Evolutionary conservation across 148 eudicot genomes (phyloP).

Genomic region (Pharnaceum exiguum): DNA sequence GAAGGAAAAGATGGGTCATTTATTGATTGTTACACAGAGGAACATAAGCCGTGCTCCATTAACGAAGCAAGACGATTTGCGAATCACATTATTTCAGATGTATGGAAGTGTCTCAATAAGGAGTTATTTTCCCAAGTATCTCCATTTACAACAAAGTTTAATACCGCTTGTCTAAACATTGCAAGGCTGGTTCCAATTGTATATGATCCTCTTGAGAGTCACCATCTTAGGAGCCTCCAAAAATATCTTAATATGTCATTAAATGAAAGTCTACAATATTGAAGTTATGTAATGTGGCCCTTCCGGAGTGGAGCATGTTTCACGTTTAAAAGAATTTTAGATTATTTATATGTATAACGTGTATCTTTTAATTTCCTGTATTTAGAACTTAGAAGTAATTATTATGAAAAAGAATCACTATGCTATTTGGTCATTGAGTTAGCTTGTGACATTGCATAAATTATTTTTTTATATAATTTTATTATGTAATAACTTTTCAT

Average conservation of each 20-base stretch:
- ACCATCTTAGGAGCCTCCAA: conserved; percentile 10
- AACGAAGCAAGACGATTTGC: conserved; percentile 23
- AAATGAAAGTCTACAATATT: too few species aligned
- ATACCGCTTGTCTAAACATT: conserved; percentile 20
- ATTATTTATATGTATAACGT: too few species aligned
- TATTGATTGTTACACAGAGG: conserved; percentile 29
- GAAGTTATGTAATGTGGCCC: too few species aligned
- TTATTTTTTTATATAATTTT: too few species aligned
- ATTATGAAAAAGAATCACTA: too few species aligned
- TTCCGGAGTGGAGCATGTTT: too few species aligned
- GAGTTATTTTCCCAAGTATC: conserved; percentile 17
- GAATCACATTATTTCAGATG: conserved; percentile 21
- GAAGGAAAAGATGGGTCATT: conserved; percentile 38
- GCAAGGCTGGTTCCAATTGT: conserved; percentile 40
- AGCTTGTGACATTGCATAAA: too few species aligned
- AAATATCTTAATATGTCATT: conserved; percentile 6
- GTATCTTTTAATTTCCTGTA: too few species aligned
- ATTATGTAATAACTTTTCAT: too few species aligned
- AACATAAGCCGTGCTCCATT: conserved; percentile 11
- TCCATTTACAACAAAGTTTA: conserved; percentile 23
- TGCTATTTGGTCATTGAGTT: too few species aligned
- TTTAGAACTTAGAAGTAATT: too few species aligned
- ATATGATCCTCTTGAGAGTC: conserved; percentile 24
- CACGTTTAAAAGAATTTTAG: too few species aligned
- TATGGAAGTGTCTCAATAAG: conserved; percentile 36